Percentiles rank a stretch among this genome's conserved stretches.
phyloP scores from a whole-genome alignment of 371 early-diverging fungal species.

The Furculomyces boomerangus region DNA sequence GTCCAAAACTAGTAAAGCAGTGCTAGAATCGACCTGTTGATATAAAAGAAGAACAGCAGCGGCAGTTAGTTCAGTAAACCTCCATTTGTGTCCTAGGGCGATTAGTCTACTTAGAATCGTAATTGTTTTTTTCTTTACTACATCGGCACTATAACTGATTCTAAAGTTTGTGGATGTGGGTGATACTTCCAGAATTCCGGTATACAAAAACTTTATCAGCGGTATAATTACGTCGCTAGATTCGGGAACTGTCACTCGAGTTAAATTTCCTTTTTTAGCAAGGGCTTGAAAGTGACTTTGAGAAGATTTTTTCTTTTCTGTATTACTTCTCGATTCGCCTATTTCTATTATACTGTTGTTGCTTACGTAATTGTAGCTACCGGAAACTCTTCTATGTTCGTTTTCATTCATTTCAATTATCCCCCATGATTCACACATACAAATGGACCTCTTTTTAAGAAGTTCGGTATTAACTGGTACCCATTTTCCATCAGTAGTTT shows the following conservation, averaged over 20 bases:
- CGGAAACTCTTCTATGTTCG: not conserved
- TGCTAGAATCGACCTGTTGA: not conserved
- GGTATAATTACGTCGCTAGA: not conserved
- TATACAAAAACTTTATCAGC: not conserved
- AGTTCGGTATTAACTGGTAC: not conserved
- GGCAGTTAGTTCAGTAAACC: not conserved
- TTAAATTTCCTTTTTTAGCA: not conserved
- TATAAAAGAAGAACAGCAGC: not conserved
- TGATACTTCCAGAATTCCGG: not conserved
- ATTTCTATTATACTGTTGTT: not conserved
- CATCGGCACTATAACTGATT: not conserved
- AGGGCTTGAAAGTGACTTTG: not conserved
- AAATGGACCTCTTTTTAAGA: not conserved
- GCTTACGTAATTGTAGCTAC: not conserved
- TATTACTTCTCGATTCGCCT: not conserved
- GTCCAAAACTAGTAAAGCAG: conserved; percentile 1
- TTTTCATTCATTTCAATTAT: not conserved
- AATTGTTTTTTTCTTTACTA: not conserved
- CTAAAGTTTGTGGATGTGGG: not conserved
- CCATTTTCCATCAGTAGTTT: conserved; percentile 2
- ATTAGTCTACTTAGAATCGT: not conserved
- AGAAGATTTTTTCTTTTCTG: not conserved
- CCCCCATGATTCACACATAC: not conserved
- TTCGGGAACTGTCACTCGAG: not conserved
- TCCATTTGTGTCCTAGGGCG: not conserved